Base-by-base conservation (phyloP, 257 asterid genomes). In the Petunia secreta region DNA sequence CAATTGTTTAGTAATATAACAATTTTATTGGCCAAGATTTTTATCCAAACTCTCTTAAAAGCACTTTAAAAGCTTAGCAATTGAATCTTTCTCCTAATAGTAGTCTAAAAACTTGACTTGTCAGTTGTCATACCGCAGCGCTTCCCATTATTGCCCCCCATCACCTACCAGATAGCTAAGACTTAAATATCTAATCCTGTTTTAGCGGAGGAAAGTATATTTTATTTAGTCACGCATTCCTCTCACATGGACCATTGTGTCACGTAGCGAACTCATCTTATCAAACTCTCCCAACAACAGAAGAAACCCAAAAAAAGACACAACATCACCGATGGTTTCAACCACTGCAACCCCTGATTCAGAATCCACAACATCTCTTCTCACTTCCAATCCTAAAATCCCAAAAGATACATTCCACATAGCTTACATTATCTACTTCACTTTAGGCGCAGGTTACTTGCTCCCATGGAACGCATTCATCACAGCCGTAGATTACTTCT, bases 391-490 rank as follows among this genome's bases (percentile, higher is more conserved):
- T 43, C 60, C 85, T 4, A 92, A 89, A 78, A 86, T 87, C 82
- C 98, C 97, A 0, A 84, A 85, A 7, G 99, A 95, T 48, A 75
- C 92, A 2, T 93, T 95, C 89, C 88, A 93, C 81, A 52, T 95
- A 0, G 99, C 98, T 15, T 95, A 93, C 91, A 86, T 92, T 62
- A 87, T 89, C 68, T 93, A 93, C 91, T 95, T 93, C 90, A 91
- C 95, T 1, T 81, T 95, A 44, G 99, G 99, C 57, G 38, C 89
- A 0, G 98, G 99, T 1, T 93, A 92, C 68, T 97, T 95, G 63
- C 86, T 95, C 74, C 98, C 98, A 40, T 95, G 99, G 99, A 95
- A 95, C 82, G 97, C 99, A 25, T 93, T 95, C 94, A 89, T 93
- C 92, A 95, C 97, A 6, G 98, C 97, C 90, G 98, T 95, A 64